Evolutionary conservation across 129 eudicot species (phyloP).

Genomic region (Helianthus tuberosus): DNA sequence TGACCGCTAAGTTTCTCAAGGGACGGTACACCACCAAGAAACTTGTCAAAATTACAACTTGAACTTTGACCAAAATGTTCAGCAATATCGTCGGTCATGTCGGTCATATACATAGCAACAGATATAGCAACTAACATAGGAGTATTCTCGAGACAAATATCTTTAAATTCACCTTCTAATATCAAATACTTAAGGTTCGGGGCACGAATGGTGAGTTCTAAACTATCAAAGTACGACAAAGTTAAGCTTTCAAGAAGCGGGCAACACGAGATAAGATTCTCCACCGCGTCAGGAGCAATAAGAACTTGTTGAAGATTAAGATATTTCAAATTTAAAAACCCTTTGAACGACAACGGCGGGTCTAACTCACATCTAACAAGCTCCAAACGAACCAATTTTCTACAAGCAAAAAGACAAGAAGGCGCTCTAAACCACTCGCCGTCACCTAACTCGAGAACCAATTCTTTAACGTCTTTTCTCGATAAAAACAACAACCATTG

Average conservation of each 20-base stretch:
- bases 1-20: slow-evolving; percentile 84
- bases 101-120: slow-evolving; percentile 85
- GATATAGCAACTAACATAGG: slow-evolving; percentile 70
- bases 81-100: slow-evolving; percentile 76
- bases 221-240: slow-evolving; percentile 82
- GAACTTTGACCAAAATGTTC: slow-evolving; percentile 86
- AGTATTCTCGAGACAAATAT: slow-evolving; percentile 75
- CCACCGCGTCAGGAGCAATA: slow-evolving; percentile 70
- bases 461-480: slow-evolving; percentile 70
- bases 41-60: slow-evolving; percentile 82
- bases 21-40: slow-evolving; percentile 86
- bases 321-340: slow-evolving; percentile 61
- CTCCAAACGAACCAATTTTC: slow-evolving; percentile 68
- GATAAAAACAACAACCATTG: slow-evolving; percentile 95
- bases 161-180: slow-evolving; percentile 94
- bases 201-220: slow-evolving; percentile 79
- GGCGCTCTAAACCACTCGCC: slow-evolving; percentile 92
- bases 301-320: slow-evolving; percentile 88
- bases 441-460: slow-evolving; percentile 81
- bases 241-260: slow-evolving; percentile 91
- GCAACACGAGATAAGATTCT: slow-evolving; percentile 72
- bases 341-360: slow-evolving; percentile 71
- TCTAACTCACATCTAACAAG: slow-evolving; percentile 89
- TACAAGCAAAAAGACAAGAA: slow-evolving; percentile 64
- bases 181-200: slow-evolving; percentile 79